phyloP scores from a whole-genome alignment of 2,329 filamentous ascomycete genomes.

The Capronia coronata region DNA sequence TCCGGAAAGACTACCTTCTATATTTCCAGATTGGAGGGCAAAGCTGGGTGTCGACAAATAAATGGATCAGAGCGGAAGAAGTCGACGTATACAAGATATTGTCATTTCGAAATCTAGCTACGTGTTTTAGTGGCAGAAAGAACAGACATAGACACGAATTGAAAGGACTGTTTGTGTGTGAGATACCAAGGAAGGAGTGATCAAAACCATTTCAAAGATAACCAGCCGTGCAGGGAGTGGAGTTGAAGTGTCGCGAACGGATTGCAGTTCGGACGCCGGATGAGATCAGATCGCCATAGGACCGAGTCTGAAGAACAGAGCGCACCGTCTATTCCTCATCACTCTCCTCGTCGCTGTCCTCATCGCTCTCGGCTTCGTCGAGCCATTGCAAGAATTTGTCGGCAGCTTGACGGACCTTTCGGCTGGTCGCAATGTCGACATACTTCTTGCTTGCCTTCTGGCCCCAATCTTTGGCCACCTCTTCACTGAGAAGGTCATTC shows the following conservation, averaged over 20 bases:
- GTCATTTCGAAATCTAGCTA: constrained; percentile 20
- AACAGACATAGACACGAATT: constrained; percentile 7
- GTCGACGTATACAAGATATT: constrained; percentile 6
- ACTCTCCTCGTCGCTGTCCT: constrained; percentile 44
- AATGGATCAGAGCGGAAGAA: neutral
- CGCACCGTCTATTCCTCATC: constrained; percentile 14
- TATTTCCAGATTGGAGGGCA: constrained; percentile 48
- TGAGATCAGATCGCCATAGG: too few species aligned
- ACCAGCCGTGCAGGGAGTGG: constrained; percentile 12
- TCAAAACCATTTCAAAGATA: constrained; percentile 8
- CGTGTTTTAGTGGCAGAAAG: constrained; percentile 6
- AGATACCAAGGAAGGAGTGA: constrained; percentile 15
- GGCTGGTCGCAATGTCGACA: constrained; percentile 78
- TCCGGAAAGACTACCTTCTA: constrained; percentile 47
- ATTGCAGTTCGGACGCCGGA: too few species aligned
- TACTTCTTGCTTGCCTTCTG: constrained; percentile 98
- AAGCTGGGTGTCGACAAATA: constrained; percentile 7
- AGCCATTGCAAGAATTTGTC: constrained; percentile 95
- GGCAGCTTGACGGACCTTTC: constrained; percentile 91
- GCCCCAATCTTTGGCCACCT: constrained; percentile 84
- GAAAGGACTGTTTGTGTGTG: neutral
- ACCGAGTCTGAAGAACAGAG: neutral
- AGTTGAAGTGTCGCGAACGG: constrained; percentile 12
- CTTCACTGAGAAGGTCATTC: constrained; percentile 80
- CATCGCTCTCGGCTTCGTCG: constrained; percentile 66